phyloP scores from a whole-genome alignment of 2,329 filamentous ascomycete species.

The Colletotrichum australisinense region DNA sequence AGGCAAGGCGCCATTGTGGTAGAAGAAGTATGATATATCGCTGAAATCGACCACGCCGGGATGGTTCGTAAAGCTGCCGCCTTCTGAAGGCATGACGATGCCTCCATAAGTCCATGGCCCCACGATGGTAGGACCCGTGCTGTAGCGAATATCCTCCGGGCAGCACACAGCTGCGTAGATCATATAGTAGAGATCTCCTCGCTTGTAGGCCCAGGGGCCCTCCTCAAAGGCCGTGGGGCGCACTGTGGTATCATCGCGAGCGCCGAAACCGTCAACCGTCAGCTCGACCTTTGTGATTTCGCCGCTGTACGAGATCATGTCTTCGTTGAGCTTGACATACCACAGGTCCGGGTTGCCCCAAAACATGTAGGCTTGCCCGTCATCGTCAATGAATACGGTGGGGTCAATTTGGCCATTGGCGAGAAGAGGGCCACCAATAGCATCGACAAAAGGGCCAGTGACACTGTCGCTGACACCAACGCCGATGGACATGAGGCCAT shows the following conservation, averaged over 20 bases:
- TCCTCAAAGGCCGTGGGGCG: conserved; percentile 39
- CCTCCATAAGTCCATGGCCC: background rate
- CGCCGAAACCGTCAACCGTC: background rate
- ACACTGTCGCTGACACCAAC: conserved; percentile 47
- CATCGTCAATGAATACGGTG: conserved; percentile 54
- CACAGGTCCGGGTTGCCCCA: conserved; percentile 41
- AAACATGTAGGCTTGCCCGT: conserved; percentile 53
- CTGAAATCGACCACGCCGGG: background rate
- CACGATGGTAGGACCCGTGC: conserved; percentile 39
- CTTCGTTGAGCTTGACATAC: conserved; percentile 52
- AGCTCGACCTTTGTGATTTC: conserved; percentile 31
- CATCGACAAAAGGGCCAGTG: conserved; percentile 49
- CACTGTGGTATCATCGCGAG: conserved; percentile 30
- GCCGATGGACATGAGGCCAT: conserved; percentile 42
- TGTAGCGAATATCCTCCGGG: conserved; percentile 45
- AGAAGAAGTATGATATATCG: background rate
- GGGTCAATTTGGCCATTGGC: conserved; percentile 50
- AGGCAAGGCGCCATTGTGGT: background rate
- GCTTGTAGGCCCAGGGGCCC: conserved; percentile 47
- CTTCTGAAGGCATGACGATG: background rate
- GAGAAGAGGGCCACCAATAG: conserved; percentile 43
- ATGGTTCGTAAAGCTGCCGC: background rate
- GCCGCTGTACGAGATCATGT: conserved; percentile 52
- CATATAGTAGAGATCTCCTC: conserved; percentile 44
- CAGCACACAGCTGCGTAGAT: conserved; percentile 44